phyloP scores from a whole-genome alignment of 176 grass and related monocot species.

The Cenchrus purpureus region DNA sequence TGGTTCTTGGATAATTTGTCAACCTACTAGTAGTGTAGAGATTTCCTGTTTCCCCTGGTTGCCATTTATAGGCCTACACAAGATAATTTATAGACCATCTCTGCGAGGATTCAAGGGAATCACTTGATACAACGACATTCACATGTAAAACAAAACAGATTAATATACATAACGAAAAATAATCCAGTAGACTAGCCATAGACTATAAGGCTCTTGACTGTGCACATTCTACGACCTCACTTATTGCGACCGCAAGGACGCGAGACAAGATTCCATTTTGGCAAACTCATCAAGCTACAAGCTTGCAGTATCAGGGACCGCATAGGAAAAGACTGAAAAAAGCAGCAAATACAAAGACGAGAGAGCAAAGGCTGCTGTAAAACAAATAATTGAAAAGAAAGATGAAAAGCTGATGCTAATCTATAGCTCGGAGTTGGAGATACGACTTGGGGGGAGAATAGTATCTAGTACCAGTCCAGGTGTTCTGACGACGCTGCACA shows the following conservation, averaged over 20 bases:
- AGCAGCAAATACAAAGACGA: background rate
- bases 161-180: background rate
- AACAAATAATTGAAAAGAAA: background rate
- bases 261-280: background rate
- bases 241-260: background rate
- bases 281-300: background rate
- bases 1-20: too few relatives aligned
- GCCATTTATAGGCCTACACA: too few relatives aligned
- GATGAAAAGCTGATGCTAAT: background rate
- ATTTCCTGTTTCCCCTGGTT: too few relatives aligned
- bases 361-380: background rate
- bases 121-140: too few relatives aligned
- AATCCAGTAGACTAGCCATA: too few relatives aligned
- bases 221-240: background rate
- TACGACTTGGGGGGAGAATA: background rate
- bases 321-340: slow-evolving; percentile 20
- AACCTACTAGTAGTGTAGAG: too few relatives aligned
- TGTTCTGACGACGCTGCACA: background rate
- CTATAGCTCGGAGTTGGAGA: background rate
- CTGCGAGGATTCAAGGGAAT: too few relatives aligned
- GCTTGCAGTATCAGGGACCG: background rate
- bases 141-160: too few relatives aligned
- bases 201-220: too few relatives aligned
- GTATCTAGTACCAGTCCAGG: background rate
- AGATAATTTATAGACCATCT: too few relatives aligned